These are phyloP conservation scores for Ajuga reptans DNA, from an alignment of 305 asterid genomes.

Conservation along the genomic window DNA sequence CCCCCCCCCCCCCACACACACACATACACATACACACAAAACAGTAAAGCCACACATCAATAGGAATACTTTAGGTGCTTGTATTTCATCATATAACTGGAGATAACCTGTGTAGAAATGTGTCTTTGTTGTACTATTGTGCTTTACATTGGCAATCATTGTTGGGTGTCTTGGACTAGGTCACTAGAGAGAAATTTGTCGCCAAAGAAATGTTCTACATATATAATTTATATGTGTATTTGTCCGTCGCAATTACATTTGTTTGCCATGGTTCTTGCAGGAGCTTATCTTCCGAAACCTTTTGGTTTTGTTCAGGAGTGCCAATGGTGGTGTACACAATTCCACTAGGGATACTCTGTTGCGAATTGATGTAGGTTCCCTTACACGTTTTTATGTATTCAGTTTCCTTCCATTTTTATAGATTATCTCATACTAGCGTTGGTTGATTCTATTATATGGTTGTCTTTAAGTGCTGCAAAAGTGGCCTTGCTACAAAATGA, in stretches of 20 bases:
- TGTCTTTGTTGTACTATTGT: not conserved
- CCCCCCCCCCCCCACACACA: not conserved
- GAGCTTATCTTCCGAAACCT: conserved; percentile 53
- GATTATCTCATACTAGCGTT: conserved; percentile 5
- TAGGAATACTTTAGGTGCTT: too few species aligned
- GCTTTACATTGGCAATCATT: not conserved
- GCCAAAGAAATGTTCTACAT: not conserved
- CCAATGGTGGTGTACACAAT: conserved; percentile 49
- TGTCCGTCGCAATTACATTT: conserved; percentile 11
- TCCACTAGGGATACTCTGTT: conserved; percentile 65
- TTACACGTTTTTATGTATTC: conserved; percentile 14
- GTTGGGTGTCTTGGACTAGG: too few species aligned
- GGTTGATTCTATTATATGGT: not conserved
- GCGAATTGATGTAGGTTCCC: conserved; percentile 55
- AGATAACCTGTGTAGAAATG: not conserved
- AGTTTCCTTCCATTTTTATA: not conserved
- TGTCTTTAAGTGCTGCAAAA: not conserved
- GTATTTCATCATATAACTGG: not conserved
- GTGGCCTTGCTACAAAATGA: not conserved
- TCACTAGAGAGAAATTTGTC: too few species aligned
- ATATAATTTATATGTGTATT: not conserved
- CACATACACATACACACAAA: too few species aligned
- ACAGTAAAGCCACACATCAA: too few species aligned
- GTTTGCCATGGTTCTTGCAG: conserved; percentile 35
- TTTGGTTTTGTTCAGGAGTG: conserved; percentile 56